Base-by-base conservation (phyloP, 2,329 filamentous ascomycete genomes). In the Colletotrichum sp. region DNA sequence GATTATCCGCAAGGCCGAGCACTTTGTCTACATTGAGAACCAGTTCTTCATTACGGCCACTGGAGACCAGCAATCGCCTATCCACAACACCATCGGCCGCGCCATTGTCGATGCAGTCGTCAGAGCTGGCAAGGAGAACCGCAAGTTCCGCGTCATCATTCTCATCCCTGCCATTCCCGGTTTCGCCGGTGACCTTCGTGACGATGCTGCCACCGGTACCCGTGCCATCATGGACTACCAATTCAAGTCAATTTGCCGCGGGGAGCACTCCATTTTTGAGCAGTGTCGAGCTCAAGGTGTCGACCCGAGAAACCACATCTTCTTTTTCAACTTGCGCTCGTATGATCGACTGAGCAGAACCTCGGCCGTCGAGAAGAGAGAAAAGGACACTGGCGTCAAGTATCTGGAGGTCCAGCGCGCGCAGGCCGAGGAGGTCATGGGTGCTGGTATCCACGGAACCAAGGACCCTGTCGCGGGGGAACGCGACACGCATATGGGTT, bases 31-130 rank as follows among this genome's bases (percentile, higher is more conserved):
- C 86, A 98, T 99, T 76, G 97, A 99, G 84, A 99, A 99, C 81
- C 97, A 99, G 81, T 99, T 99, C 87, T 99, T 99, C 89, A 98
- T 98, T 82, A 98, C 96, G 2, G 95, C 97, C 0, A 99, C 96
- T 0, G 95, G 95, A 10, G 93, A 97, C n/a, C 85, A 98, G 44
- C 96, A 98, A 83, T 87, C 89, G 1, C 96, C 96, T 0, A 92
- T 99, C 28, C 93, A 95, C 84, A 99, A 99, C 82, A 94, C 92
- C 21, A 94, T 99, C 69, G 97, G 97, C 15, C 89, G 90, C 9
- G 93, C 97, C 3, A 98, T 99, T 70, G 97, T 98, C 3, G 96
- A 99, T 72, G 96, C 96, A 1, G 93, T 96, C 30, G 92, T 98
- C 5, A 90, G 91, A 39, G 96, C 97, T 7, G 92, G 90, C 8